Percentiles rank a stretch among this genome's conserved stretches.
These are phyloP conservation scores for Crithidia sp. DNA, from an alignment of 208 protist species.

Conservation along the genomic window DNA sequence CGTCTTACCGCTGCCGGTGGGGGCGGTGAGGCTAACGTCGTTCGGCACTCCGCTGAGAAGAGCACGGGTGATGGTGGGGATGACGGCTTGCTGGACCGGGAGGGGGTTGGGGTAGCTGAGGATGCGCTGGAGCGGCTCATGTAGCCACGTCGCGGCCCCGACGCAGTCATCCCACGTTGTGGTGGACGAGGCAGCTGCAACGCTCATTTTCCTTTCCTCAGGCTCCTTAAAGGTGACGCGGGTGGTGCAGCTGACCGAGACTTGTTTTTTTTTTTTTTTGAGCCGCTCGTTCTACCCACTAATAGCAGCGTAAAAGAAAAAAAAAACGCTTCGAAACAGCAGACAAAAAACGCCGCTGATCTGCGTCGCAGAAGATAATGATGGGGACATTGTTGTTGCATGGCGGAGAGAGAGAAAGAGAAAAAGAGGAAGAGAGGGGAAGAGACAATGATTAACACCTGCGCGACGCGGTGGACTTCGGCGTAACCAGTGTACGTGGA, in stretches of 20 bases:
- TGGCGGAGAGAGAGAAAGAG: too few species aligned
- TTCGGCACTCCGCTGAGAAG: conserved; percentile 79
- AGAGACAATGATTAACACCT: too few species aligned
- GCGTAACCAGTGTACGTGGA: too few species aligned
- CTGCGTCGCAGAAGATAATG: too few species aligned
- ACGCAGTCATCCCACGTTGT: conserved; percentile 31
- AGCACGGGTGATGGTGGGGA: conserved; percentile 69
- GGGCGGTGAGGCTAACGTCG: conserved; percentile 90
- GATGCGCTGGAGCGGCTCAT: conserved; percentile 46
- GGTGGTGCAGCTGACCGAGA: background rate
- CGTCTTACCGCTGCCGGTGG: conserved; percentile 91
- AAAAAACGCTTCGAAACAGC: too few species aligned
- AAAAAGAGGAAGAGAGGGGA: too few species aligned
- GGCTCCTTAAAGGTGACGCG: too few species aligned
- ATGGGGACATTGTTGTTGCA: too few species aligned
- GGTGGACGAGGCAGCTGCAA: background rate
- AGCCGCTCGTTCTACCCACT: too few species aligned
- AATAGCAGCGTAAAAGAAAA: too few species aligned
- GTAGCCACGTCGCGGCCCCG: conserved; percentile 55
- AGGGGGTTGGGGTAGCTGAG: conserved; percentile 77
- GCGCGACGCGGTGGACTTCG: too few species aligned
- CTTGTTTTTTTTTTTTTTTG: conserved; percentile 14
- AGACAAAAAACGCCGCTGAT: too few species aligned
- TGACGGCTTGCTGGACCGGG: conserved; percentile 79
- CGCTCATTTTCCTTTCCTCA: background rate